phyloP scores from a whole-genome alignment of 2,329 filamentous ascomycete species.

The Colletotrichum tanaceti region DNA sequence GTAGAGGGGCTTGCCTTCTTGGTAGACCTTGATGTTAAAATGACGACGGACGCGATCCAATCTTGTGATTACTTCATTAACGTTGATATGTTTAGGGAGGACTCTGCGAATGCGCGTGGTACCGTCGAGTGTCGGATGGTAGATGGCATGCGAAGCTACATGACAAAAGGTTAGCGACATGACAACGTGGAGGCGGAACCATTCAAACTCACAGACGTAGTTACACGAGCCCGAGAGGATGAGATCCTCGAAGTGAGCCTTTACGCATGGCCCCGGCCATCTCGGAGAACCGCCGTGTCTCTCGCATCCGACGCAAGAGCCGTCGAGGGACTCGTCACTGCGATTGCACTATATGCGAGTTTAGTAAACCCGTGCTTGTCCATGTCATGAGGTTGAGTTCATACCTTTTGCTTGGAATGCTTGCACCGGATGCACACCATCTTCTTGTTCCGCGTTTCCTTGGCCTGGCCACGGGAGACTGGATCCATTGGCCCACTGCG shows the following conservation, averaged over 20 bases:
- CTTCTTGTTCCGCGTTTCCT: slow-evolving; percentile 37
- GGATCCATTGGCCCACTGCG: slow-evolving; percentile 36
- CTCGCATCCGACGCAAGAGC: slow-evolving; percentile 34
- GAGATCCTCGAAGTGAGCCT: slow-evolving; percentile 56
- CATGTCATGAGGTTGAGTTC: rapidly evolving
- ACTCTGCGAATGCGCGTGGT: slow-evolving; percentile 52
- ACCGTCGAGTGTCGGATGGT: slow-evolving; percentile 53
- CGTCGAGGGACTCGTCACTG: slow-evolving; percentile 17
- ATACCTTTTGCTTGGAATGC: slow-evolving; percentile 31
- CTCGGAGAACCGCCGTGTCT: slow-evolving; percentile 24
- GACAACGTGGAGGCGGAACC: too few species aligned
- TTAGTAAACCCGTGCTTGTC: background rate
- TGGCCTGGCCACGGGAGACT: slow-evolving; percentile 29
- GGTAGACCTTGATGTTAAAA: slow-evolving; percentile 57
- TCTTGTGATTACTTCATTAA: slow-evolving; percentile 51
- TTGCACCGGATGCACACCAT: slow-evolving; percentile 42
- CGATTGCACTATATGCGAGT: slow-evolving; percentile 21
- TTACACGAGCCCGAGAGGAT: slow-evolving; percentile 58
- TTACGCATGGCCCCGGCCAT: slow-evolving; percentile 50
- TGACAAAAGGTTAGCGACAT: background rate
- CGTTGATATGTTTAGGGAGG: slow-evolving; percentile 53
- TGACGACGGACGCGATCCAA: slow-evolving; percentile 52
- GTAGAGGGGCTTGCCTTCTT: slow-evolving; percentile 55
- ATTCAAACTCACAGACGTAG: slow-evolving; percentile 53
- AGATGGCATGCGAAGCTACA: slow-evolving; percentile 56